These are phyloP conservation scores for Calocybe gambosa DNA, from an alignment of 1,284 basidiomycete genomes.

Conservation along the genomic window DNA sequence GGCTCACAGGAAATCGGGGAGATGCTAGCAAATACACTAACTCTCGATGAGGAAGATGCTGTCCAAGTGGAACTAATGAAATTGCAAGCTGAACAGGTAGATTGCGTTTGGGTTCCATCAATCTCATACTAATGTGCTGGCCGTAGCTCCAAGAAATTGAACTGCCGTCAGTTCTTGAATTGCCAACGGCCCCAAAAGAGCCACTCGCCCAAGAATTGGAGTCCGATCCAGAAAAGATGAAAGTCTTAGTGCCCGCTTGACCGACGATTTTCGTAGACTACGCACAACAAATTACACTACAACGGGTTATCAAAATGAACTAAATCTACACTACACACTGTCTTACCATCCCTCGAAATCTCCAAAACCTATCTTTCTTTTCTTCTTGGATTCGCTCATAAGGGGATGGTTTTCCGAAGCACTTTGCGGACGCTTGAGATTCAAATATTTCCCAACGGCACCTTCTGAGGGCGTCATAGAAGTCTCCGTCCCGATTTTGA, in stretches of 20 bases:
- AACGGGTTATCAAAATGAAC: background rate
- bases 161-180: conserved; percentile 9
- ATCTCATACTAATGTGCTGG: background rate
- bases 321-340: background rate
- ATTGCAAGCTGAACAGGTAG: conserved; percentile 59
- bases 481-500: conserved; percentile 53
- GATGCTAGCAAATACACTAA: conserved; percentile 78
- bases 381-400: conserved; percentile 59
- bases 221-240: conserved; percentile 13
- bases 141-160: conserved; percentile 14
- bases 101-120: conserved; percentile 15
- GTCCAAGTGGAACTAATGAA: conserved; percentile 78
- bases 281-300: conserved; percentile 5
- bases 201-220: conserved; percentile 13
- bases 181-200: conserved; percentile 25
- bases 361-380: conserved; percentile 73
- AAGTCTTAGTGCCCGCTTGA: conserved; percentile 37
- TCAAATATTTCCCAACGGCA: conserved; percentile 60
- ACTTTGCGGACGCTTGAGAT: conserved; percentile 44
- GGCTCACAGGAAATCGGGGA: conserved; percentile 79
- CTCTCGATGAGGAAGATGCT: conserved; percentile 88
- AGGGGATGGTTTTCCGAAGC: conserved; percentile 17
- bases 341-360: conserved; percentile 68
- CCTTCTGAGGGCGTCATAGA: conserved; percentile 25
- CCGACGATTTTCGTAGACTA: background rate